A percentile compares a stretch with the other conserved stretches of the same genome.
Conservation (phyloP, 208 protist genomes). For the Crithidia acanthocephali region DNA sequence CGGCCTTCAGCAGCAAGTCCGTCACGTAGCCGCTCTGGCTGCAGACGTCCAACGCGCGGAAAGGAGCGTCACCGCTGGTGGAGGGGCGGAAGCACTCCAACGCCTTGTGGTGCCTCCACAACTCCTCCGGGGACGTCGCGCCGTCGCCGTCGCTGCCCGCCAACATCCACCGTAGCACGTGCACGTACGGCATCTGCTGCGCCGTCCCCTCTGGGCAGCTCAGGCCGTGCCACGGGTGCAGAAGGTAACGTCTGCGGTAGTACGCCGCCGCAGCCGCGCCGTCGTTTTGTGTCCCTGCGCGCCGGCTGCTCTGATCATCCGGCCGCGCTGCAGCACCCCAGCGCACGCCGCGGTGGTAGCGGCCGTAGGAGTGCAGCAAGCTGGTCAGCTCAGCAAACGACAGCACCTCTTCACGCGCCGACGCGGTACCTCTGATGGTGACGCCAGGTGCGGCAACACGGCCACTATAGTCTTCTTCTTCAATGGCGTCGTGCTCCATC, state of each 20-base stretch:
- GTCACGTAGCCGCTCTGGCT: constrained; percentile 72
- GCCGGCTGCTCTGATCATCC: background rate
- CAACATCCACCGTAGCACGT: constrained; percentile 80
- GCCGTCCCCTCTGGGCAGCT: constrained; percentile 63
- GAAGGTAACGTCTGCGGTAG: constrained; percentile 45
- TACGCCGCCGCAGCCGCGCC: constrained; percentile 35
- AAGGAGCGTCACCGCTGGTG: constrained; percentile 10
- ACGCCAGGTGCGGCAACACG: background rate
- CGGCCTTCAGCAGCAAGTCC: constrained; percentile 73
- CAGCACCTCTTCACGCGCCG: constrained; percentile 21
- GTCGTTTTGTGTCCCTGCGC: background rate
- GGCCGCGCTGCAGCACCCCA: constrained; percentile 55
- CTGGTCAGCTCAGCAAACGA: constrained; percentile 56
- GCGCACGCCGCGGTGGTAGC: constrained; percentile 80
- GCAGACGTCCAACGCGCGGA: constrained; percentile 74
- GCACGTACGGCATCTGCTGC: constrained; percentile 80
- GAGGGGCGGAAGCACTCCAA: constrained; percentile 40
- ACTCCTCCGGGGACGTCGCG: constrained; percentile 3
- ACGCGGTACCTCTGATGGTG: background rate
- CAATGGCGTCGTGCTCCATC: background rate
- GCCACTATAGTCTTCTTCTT: background rate
- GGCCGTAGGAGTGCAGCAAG: constrained; percentile 62
- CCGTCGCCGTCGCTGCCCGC: background rate
- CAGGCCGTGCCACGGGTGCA: constrained; percentile 76
- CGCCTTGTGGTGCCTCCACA: constrained; percentile 48